Conservation (phyloP, 495 filamentous ascomycete species). For the Aspergillus sclerotioniger region DNA sequence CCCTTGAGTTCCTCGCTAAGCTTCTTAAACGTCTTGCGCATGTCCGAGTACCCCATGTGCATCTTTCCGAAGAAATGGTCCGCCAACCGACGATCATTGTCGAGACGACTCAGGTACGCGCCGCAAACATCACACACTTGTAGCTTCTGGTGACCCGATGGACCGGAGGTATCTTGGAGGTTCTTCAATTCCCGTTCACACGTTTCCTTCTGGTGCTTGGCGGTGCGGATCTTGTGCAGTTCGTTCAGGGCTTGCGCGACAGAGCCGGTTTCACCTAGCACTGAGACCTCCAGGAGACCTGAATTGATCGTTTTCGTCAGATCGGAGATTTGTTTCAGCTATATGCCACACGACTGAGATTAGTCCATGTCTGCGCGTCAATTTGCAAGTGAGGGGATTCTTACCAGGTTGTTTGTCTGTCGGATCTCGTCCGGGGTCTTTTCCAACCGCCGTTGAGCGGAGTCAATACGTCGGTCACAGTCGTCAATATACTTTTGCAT, state of each 20-base stretch:
- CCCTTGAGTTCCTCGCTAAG: constrained; percentile 82
- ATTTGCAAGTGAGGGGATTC: constrained; percentile 7
- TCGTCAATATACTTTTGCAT: constrained; percentile 95
- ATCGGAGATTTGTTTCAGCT: constrained; percentile 86
- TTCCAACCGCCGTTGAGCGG: constrained; percentile 84
- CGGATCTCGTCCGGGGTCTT: constrained; percentile 98
- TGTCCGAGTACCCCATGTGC: constrained; percentile 97
- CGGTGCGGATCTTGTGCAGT: constrained; percentile 75
- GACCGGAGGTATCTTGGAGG: constrained; percentile 87
- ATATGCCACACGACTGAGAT: neutral
- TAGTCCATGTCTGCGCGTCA: neutral
- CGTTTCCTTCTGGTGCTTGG: constrained; percentile 78
- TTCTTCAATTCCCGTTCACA: constrained; percentile 87
- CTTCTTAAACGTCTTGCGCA: constrained; percentile 87
- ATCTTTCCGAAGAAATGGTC: constrained; percentile 99
- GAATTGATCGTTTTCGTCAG: constrained; percentile 74
- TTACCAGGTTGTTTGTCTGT: constrained; percentile 84
- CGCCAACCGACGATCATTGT: constrained; percentile 90
- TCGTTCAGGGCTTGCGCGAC: constrained; percentile 82
- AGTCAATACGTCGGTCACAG: constrained; percentile 90
- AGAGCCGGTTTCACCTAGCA: constrained; percentile 77
- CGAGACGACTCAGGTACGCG: constrained; percentile 84
- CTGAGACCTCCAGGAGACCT: constrained; percentile 79
- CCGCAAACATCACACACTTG: constrained; percentile 99
- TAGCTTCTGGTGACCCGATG: constrained; percentile 92